A percentile compares a stretch with the other conserved stretches of the same genome.
Conservation (phyloP, 495 filamentous ascomycete species). For the Viridothelium virens region DNA sequence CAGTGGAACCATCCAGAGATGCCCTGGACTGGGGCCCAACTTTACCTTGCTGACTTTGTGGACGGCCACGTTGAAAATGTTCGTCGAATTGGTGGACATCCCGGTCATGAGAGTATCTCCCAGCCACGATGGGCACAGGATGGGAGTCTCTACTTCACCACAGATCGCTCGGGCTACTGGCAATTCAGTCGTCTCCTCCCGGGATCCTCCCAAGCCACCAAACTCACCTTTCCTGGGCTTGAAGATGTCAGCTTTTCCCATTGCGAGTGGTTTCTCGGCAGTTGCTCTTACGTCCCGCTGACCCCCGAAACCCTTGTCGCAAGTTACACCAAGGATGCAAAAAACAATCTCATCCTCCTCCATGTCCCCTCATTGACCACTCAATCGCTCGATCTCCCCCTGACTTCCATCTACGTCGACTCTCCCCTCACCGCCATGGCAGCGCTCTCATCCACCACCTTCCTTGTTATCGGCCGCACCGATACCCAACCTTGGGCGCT, state of each 20-base stretch:
- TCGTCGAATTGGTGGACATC: background rate
- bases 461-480: conserved; percentile 27
- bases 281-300: conserved; percentile 38
- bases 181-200: conserved; percentile 36
- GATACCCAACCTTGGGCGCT: background rate
- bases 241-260: conserved; percentile 39
- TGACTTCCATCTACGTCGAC: background rate
- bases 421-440: conserved; percentile 25
- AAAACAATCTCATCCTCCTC: conserved; percentile 28
- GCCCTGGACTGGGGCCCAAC: conserved; percentile 7
- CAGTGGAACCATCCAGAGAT: conserved; percentile 8
- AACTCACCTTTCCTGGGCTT: conserved; percentile 31
- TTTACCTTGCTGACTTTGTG: background rate
- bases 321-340: conserved; percentile 24
- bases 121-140: conserved; percentile 42
- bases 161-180: conserved; percentile 39
- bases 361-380: conserved; percentile 23
- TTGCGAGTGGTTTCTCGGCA: conserved; percentile 37
- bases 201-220: conserved; percentile 13
- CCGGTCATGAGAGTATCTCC: conserved; percentile 30
- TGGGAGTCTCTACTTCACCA: conserved; percentile 40
- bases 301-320: conserved; percentile 37
- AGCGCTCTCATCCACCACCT: conserved; percentile 16
- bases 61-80: background rate
- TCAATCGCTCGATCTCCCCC: conserved; percentile 22